These are phyloP conservation scores for Colletotrichum neosansevieriae DNA, from an alignment of 2,329 filamentous ascomycete genomes.

Conservation along the genomic window DNA sequence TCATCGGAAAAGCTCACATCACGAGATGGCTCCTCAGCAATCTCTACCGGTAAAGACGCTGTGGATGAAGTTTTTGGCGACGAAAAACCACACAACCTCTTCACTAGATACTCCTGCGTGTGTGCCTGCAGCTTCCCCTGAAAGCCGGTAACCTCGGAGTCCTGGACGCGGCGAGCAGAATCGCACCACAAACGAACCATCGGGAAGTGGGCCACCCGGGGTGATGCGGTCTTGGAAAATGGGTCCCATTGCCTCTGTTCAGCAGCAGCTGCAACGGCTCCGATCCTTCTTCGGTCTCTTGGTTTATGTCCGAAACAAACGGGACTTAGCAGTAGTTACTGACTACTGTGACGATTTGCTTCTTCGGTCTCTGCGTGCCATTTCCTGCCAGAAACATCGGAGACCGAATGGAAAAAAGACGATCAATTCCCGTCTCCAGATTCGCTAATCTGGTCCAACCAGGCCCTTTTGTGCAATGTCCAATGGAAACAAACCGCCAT, in stretches of 20 bases:
- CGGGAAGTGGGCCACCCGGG: conserved; percentile 38
- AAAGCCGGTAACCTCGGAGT: conserved; percentile 30
- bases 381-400: not conserved
- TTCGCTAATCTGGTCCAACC: conserved; percentile 27
- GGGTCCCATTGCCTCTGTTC: not conserved
- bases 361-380: not conserved
- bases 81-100: too few relatives aligned
- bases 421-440: conserved; percentile 22
- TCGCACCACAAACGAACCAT: conserved; percentile 38
- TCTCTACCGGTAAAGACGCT: too few relatives aligned
- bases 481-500: not conserved
- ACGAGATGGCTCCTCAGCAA: too few relatives aligned
- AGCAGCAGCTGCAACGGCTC: conserved; percentile 11
- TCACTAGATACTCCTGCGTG: too few relatives aligned
- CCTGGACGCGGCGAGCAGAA: conserved; percentile 17
- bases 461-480: not conserved
- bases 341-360: too few relatives aligned
- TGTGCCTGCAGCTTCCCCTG: conserved; percentile 11
- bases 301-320: too few relatives aligned
- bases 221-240: conserved; percentile 20
- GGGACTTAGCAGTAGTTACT: too few relatives aligned
- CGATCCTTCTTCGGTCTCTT: not conserved
- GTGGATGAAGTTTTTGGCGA: not conserved
- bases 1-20: too few relatives aligned
- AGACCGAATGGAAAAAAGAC: not conserved